These are phyloP conservation scores for Eucalyptus cloeziana DNA, from an alignment of 345 rosid species.

Conservation along the genomic window DNA sequence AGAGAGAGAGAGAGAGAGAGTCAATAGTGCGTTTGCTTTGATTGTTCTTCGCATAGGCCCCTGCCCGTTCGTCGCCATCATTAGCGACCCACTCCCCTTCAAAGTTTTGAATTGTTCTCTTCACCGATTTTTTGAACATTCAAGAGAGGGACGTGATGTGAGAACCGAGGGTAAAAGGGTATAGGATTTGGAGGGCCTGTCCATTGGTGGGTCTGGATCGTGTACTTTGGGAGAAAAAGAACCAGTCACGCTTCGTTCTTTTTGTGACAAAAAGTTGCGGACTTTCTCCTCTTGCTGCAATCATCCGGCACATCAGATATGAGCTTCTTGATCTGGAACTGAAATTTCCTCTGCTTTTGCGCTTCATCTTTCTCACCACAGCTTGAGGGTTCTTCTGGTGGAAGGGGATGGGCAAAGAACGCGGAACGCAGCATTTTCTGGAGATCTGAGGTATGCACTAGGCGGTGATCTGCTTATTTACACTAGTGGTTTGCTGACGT, in stretches of 20 bases:
- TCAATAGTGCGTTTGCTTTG: not conserved
- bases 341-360: not conserved
- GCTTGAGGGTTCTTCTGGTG: not conserved
- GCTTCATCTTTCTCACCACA: not conserved
- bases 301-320: not conserved
- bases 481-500: not conserved
- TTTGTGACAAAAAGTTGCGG: not conserved
- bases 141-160: not conserved
- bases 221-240: not conserved
- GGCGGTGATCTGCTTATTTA: not conserved
- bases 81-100: constrained; percentile 17
- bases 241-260: not conserved
- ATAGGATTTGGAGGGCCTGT: not conserved
- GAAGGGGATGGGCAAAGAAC: not conserved
- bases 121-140: not conserved
- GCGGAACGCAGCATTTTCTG: not conserved
- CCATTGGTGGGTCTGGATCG: not conserved
- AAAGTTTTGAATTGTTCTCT: not conserved
- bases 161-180: not conserved
- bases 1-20: not conserved
- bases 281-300: not conserved
- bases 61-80: constrained; percentile 29
- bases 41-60: not conserved
- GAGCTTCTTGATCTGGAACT: not conserved
- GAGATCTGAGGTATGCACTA: not conserved